A percentile compares a stretch with the other conserved stretches of the same genome.
phyloP scores from a whole-genome alignment of 2,329 filamentous ascomycete species.

The Metarhizium sp. region DNA sequence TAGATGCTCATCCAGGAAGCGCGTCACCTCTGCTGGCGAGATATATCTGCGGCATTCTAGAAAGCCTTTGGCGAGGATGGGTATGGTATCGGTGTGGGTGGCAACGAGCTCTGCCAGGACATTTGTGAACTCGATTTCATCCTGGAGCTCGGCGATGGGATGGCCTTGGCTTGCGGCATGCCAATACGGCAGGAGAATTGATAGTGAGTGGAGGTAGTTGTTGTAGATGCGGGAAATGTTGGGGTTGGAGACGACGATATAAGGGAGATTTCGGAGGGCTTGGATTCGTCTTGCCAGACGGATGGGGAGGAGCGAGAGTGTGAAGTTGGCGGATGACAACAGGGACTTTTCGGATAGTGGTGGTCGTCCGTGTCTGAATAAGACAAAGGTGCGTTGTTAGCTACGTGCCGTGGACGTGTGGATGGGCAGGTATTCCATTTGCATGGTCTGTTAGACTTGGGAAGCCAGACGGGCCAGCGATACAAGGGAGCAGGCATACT shows the following conservation, averaged over 20 bases:
- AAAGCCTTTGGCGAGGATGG: constrained; percentile 83
- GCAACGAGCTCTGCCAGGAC: constrained; percentile 92
- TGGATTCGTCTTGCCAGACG: constrained; percentile 91
- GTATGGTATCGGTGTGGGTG: constrained; percentile 91
- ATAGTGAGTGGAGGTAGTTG: constrained; percentile 91
- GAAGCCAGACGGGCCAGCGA: neutral
- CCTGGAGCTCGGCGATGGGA: constrained; percentile 55
- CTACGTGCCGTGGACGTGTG: neutral
- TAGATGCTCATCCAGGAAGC: constrained; percentile 87
- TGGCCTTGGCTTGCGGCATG: constrained; percentile 35
- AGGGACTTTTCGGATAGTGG: constrained; percentile 73
- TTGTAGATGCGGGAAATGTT: constrained; percentile 91
- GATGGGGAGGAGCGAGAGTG: constrained; percentile 81
- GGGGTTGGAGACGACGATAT: constrained; percentile 96
- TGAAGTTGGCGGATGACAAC: constrained; percentile 89
- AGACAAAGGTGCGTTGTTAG: neutral
- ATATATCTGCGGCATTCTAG: constrained; percentile 91
- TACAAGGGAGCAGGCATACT: constrained; percentile 38
- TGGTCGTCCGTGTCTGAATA: constrained; percentile 60
- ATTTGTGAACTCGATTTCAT: constrained; percentile 85
- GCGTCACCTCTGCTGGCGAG: constrained; percentile 69
- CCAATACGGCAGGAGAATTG: constrained; percentile 75
- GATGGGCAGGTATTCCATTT: neutral
- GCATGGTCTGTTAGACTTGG: neutral
- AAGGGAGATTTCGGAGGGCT: constrained; percentile 84